These are phyloP conservation scores for Beauveria sp. DNA, from an alignment of 2,329 filamentous ascomycete species.

Conservation along the genomic window DNA sequence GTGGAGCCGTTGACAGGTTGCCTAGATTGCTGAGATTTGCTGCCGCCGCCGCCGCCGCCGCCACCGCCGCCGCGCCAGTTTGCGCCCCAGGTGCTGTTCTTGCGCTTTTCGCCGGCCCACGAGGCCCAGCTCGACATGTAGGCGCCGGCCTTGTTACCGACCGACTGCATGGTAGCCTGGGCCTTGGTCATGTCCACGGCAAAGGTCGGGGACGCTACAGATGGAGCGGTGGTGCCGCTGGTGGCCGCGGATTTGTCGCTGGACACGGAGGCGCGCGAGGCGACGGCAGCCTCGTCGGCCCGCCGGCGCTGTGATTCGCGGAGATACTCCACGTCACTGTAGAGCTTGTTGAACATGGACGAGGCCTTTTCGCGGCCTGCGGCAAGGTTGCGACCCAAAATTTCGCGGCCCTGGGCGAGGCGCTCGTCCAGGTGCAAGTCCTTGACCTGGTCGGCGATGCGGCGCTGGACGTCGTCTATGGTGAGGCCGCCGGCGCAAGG, in stretches of 20 bases:
- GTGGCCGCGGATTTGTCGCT: constrained; percentile 17
- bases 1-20: constrained; percentile 24
- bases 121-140: constrained; percentile 63
- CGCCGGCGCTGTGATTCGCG: constrained; percentile 37
- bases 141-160: constrained; percentile 49
- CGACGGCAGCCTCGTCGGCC: constrained; percentile 26
- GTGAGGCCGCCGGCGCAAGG: constrained; percentile 87
- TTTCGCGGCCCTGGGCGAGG: constrained; percentile 74
- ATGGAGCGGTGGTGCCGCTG: constrained; percentile 18
- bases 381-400: constrained; percentile 79
- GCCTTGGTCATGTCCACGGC: constrained; percentile 30
- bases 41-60: constrained; percentile 23
- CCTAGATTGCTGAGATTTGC: constrained; percentile 22
- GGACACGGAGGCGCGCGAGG: constrained; percentile 13
- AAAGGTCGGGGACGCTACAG: constrained; percentile 12
- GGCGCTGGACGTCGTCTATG: constrained; percentile 88
- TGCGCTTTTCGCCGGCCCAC: constrained; percentile 71
- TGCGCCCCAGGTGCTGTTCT: constrained; percentile 38
- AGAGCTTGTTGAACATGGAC: constrained; percentile 78
- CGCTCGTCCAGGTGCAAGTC: constrained; percentile 91
- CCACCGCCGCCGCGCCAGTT: constrained; percentile 26
- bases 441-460: constrained; percentile 84
- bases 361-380: constrained; percentile 84
- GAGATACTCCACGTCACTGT: constrained; percentile 74
- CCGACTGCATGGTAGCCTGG: constrained; percentile 38